Evolutionary conservation across 768 basidiomycete species (phyloP).

Genomic region (Cystobasidiopsis lactophilus): DNA sequence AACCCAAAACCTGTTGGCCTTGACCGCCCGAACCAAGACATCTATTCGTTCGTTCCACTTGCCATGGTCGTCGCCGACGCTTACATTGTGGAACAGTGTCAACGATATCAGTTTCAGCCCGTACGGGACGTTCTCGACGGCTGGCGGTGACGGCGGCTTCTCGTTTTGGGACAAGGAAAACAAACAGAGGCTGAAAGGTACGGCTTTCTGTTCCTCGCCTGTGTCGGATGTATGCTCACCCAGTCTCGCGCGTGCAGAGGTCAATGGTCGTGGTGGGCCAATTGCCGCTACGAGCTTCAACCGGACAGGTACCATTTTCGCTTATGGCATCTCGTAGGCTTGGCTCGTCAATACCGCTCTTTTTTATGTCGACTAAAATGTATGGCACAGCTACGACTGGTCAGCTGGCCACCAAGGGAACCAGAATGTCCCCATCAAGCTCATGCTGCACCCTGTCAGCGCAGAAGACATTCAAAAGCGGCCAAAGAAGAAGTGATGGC

Average conservation of each 20-base stretch:
- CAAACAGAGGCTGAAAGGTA: constrained; percentile 74
- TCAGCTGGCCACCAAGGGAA: not conserved
- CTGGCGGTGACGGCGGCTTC: constrained; percentile 56
- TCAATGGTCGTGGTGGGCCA: constrained; percentile 34
- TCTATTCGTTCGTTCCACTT: too few species aligned
- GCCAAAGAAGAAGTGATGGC: not conserved
- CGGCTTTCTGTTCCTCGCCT: constrained; percentile 10
- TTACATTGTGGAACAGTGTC: too few species aligned
- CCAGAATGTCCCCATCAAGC: not conserved
- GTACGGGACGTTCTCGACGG: constrained; percentile 67
- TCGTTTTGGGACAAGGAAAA: constrained; percentile 91
- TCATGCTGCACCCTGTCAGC: not conserved
- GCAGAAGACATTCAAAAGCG: not conserved
- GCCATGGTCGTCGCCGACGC: too few species aligned
- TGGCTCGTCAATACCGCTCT: too few species aligned
- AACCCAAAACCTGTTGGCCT: constrained; percentile 18
- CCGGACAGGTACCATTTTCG: constrained; percentile 67
- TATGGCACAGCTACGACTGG: not conserved
- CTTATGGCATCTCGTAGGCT: constrained; percentile 44
- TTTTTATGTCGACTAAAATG: too few species aligned
- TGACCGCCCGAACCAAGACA: constrained; percentile 42
- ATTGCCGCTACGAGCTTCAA: constrained; percentile 67
- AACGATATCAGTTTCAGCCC: constrained; percentile 75
- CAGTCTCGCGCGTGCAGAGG: not conserved
- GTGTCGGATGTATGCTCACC: not conserved